Evolutionary conservation across 2,329 filamentous ascomycete species (phyloP).

Genomic region (Paraconiothyrium sp.): DNA sequence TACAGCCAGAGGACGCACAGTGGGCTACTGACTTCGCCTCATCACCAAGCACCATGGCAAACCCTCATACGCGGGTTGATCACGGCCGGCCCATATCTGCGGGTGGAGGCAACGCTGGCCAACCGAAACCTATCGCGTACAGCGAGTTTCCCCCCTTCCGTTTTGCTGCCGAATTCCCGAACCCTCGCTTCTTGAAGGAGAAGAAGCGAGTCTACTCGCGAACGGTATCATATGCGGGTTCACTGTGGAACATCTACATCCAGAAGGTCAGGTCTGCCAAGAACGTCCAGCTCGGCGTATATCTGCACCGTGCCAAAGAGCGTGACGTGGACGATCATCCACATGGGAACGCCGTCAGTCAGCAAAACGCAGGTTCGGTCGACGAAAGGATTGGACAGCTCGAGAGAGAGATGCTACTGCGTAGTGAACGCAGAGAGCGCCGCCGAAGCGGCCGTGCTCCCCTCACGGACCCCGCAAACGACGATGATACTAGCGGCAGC

Average conservation of each 20-base stretch:
- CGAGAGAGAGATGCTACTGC: constrained; percentile 62
- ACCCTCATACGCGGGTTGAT: constrained; percentile 44
- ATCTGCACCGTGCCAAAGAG: constrained; percentile 67
- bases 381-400: constrained; percentile 64
- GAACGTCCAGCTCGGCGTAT: constrained; percentile 66
- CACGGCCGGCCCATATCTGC: constrained; percentile 45
- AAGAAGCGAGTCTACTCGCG: constrained; percentile 68
- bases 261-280: constrained; percentile 66
- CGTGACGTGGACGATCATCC: constrained; percentile 59
- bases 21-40: constrained; percentile 66
- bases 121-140: constrained; percentile 56
- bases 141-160: constrained; percentile 67
- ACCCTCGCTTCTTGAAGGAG: constrained; percentile 65
- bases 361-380: constrained; percentile 55
- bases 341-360: constrained; percentile 49
- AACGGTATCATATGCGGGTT: constrained; percentile 68
- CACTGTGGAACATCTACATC: constrained; percentile 70
- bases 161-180: constrained; percentile 67
- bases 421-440: constrained; percentile 48
- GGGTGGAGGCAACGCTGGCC: constrained; percentile 46
- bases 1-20: constrained; percentile 64
- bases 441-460: constrained; percentile 38
- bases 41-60: constrained; percentile 53
- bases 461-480: constrained; percentile 34
- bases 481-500: constrained; percentile 57